These are phyloP conservation scores for Cyclotella baltica DNA, from an alignment of 108 stramenopile species.

Conservation along the genomic window DNA sequence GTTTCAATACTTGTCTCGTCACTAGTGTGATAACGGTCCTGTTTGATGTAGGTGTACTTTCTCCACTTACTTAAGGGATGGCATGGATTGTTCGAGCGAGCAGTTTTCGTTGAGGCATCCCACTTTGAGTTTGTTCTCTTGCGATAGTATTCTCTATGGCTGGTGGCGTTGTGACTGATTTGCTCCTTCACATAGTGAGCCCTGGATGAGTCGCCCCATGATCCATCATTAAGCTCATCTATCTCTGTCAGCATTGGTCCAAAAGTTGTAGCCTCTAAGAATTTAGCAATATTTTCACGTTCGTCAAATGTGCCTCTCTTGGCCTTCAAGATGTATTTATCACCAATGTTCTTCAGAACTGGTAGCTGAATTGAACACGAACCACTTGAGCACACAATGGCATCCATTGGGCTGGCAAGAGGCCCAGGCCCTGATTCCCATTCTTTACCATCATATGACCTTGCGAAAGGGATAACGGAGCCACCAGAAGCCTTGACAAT, in stretches of 20 bases:
- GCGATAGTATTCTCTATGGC: constrained; percentile 61
- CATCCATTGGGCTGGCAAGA: constrained; percentile 19
- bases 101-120: constrained; percentile 34
- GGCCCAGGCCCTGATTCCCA: constrained; percentile 70
- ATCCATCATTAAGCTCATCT: constrained; percentile 27
- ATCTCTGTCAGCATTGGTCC: constrained; percentile 54
- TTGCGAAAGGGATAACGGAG: constrained; percentile 59
- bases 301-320: constrained; percentile 16
- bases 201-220: constrained; percentile 20
- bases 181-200: constrained; percentile 38
- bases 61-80: constrained; percentile 43
- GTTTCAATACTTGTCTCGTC: constrained; percentile 9
- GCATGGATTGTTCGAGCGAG: constrained; percentile 57
- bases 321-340: constrained; percentile 35
- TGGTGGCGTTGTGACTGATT: constrained; percentile 34
- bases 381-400: constrained; percentile 1
- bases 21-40: constrained; percentile 34
- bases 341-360: constrained; percentile 2
- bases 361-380: constrained; percentile 4
- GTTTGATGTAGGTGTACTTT: constrained; percentile 40
- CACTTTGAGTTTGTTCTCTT: constrained; percentile 46
- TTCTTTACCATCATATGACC: constrained; percentile 67
- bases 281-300: constrained; percentile 52
- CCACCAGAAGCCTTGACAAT: constrained; percentile 15
- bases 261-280: constrained; percentile 68